Percentiles rank a stretch among this genome's conserved stretches.
Conservation (phyloP, 306 rosid genomes). For the Lathyrus sativus region DNA sequence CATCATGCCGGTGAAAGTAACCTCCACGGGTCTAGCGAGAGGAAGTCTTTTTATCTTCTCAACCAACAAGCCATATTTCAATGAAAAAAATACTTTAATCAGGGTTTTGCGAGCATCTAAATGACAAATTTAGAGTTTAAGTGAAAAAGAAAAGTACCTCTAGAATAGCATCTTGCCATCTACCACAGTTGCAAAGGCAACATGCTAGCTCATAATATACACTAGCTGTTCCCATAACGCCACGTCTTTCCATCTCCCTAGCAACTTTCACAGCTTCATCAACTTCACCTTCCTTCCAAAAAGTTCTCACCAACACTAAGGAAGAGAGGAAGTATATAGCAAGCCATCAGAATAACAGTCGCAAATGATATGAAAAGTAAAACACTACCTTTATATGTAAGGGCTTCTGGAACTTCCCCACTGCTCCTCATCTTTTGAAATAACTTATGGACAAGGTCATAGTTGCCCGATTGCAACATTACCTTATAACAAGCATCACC, state of each 20-base stretch:
- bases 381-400: too few relatives aligned
- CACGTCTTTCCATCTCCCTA: slow-evolving; percentile 85
- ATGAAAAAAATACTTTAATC: slow-evolving; percentile 18
- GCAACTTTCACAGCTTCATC: slow-evolving; percentile 76
- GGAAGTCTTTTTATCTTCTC: slow-evolving; percentile 68
- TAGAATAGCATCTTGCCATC: slow-evolving; percentile 82
- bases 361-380: too few relatives aligned
- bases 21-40: slow-evolving; percentile 71
- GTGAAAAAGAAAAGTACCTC: slow-evolving; percentile 52
- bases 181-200: slow-evolving; percentile 85
- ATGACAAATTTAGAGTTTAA: slow-evolving; percentile 1
- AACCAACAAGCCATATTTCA: slow-evolving; percentile 57
- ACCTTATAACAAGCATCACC: too few relatives aligned
- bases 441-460: too few relatives aligned
- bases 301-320: too few relatives aligned
- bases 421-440: too few relatives aligned
- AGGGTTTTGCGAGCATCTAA: not conserved
- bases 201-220: slow-evolving; percentile 87
- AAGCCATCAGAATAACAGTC: too few relatives aligned
- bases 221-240: slow-evolving; percentile 71
- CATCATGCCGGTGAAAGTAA: too few relatives aligned
- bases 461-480: too few relatives aligned
- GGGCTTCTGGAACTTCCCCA: too few relatives aligned
- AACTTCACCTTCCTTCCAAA: slow-evolving; percentile 80
- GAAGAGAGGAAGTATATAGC: too few relatives aligned